Base-by-base conservation (phyloP, 2,329 filamentous ascomycete genomes). In the Diaporthe caulivora region DNA sequence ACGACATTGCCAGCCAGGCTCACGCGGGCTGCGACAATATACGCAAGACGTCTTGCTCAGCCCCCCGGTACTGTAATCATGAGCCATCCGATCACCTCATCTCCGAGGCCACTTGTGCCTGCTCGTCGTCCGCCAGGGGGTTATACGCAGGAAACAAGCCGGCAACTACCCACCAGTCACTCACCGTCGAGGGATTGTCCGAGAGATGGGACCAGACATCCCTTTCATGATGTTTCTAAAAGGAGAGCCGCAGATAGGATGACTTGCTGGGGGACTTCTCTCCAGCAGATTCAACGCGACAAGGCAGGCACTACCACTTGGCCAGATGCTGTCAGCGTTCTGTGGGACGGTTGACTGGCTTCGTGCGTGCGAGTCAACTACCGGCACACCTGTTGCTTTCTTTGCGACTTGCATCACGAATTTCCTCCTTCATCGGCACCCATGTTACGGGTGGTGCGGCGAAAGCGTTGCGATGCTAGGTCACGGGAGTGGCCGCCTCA, bases 391-490 rank as follows among this genome's bases (percentile, higher is more conserved):
- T 40, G n/a, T 40, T 67, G 47, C 44, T 15, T 26, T n/a, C 62
- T 53, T 17, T 18, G 47, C 29, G 47, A 51, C 62, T 40, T 37
- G 21, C 47, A 67, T 37, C 62, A 67, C 44, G 29, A 17, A 34
- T 3, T 67, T 51, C 62, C 62, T 26, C 18, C 40, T 53, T 53
- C 31, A 18, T 53, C 47, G 47, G 62, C 47, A 53, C 47, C 29
- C 29, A 40, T 67, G 62, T 67, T 53, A 67, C 62, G 62, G 47
- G 62, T 67, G 62, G 62, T 53, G 62, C 49, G 62, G 47, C 62
- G 62, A 29, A 67, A 40, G 47, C 62, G 62, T 67, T 67, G 53
- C 62, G 62, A 26, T 51, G 62, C 62, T 67, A 67, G 62, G 47
- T 40, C 62, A 67, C 62, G 62, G 62, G 62, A 40, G 47, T 53